Evolutionary conservation across 1,284 basidiomycete species (phyloP), one percentile per base, ranked within the genome.

Genomic region (Blastosporella zonata): DNA sequence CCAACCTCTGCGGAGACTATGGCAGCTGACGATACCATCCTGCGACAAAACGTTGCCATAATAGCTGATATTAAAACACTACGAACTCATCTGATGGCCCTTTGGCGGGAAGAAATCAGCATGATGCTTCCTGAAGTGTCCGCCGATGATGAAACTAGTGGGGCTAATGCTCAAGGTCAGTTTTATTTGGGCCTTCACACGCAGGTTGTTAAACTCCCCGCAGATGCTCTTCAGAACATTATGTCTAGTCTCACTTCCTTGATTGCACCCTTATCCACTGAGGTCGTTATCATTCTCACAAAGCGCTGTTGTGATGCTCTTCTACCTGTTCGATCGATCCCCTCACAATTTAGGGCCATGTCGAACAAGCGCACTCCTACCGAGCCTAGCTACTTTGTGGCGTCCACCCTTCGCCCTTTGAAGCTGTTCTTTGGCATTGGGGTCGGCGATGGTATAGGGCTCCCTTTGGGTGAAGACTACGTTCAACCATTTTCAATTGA

Each of bases 331-430:
- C 82, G 92, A 39, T 90, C 90, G 0, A 90, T 97, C 57, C 90
- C 92, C 0, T 87, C 87, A 1, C 90, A 93, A 57, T 90, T 92
- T 59, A 78, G 92, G 45, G 87, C 87, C 0, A 88, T 88, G 78
- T 81, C 87, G 15, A 85, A 79, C 62, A 88, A 84, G 61, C 78
- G 78, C 18, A 68, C 73, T 55, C 81, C 87, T 1, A 78, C 77
- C 4, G 85, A 90, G 58, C 82, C 93, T 13, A 94, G 91, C 62
- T 85, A 90, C 62, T 98, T 96, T 60, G 80, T 97, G 1, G 71
- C 81, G 1, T 75, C 82, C 18, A 85, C 97, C 47, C 74, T 97
- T 37, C 85, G 85, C 23, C 92, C 95, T 0, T 66, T 97, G n/a
- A 85, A 83, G 59, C 64, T 70, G 0, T 94, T 92, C 67, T 87